phyloP scores from a whole-genome alignment of 139 green algal species.

The Coelastrella sp. region DNA sequence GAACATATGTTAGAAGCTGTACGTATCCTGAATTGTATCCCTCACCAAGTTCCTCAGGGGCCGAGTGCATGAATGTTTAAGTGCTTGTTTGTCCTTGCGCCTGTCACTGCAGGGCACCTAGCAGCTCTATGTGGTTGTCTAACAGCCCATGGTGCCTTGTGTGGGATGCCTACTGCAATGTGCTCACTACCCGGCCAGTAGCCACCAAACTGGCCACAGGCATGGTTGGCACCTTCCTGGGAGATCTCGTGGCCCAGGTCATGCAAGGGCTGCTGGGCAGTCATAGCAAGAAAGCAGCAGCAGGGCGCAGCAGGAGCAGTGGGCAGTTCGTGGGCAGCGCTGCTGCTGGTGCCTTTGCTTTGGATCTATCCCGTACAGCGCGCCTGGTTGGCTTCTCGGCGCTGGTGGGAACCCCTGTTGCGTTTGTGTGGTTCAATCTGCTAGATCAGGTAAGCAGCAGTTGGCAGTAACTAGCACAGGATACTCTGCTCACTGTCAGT shows the following conservation, averaged over 20 bases:
- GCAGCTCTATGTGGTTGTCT: conserved; percentile 32
- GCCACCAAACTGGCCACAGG: conserved; percentile 51
- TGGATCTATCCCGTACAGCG: conserved; percentile 44
- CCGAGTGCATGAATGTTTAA: background rate
- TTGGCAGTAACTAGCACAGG: background rate
- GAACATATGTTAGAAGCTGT: no score
- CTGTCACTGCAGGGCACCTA: conserved; percentile 3
- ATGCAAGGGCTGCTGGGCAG: background rate
- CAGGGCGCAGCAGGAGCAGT: background rate
- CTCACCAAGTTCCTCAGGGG: no score
- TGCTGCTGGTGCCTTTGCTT: conserved; percentile 45
- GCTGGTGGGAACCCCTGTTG: conserved; percentile 55
- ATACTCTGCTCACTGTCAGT: no score
- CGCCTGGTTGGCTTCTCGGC: conserved; percentile 55
- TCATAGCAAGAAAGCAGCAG: background rate
- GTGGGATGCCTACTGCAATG: conserved; percentile 51
- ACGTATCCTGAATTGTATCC: no score
- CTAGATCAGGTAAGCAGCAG: conserved; percentile 53
- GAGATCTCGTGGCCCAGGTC: conserved; percentile 65
- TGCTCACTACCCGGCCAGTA: conserved; percentile 25
- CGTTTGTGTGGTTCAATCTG: conserved; percentile 55
- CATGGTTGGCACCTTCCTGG: conserved; percentile 63
- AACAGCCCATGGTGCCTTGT: conserved; percentile 40
- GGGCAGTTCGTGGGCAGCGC: background rate
- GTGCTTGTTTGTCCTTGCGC: background rate